These are phyloP conservation scores for Ballota nigra DNA, from an alignment of 257 asterid species.

Conservation along the genomic window DNA sequence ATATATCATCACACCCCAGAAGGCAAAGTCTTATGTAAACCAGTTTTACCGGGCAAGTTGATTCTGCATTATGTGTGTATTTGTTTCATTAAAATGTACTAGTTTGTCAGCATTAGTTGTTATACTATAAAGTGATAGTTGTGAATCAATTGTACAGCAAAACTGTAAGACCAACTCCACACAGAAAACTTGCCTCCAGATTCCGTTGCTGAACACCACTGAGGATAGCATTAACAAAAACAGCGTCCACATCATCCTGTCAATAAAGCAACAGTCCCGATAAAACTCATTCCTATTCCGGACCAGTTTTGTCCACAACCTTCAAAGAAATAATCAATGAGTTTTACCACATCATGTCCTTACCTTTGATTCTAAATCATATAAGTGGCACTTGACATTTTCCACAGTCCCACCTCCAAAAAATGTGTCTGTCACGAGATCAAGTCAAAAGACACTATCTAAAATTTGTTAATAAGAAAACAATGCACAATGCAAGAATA, in stretches of 20 bases:
- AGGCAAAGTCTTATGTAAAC: neutral
- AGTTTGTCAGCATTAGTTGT: too few species aligned
- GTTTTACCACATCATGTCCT: slow-evolving; percentile 16
- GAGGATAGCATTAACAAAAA: slow-evolving; percentile 87
- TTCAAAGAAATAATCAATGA: neutral
- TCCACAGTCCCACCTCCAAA: slow-evolving; percentile 87
- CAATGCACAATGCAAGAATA: slow-evolving; percentile 11
- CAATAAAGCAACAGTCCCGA: slow-evolving; percentile 1
- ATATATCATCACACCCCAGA: neutral
- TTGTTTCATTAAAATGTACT: too few species aligned
- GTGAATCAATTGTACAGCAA: too few species aligned
- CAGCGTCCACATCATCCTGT: slow-evolving; percentile 79
- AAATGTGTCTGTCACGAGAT: slow-evolving; percentile 62
- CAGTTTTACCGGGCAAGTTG: too few species aligned
- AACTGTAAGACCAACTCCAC: neutral
- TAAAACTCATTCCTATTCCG: neutral
- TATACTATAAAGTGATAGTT: too few species aligned
- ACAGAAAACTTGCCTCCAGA: slow-evolving; percentile 63
- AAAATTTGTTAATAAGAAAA: neutral
- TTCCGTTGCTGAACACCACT: slow-evolving; percentile 86
- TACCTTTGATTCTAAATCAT: slow-evolving; percentile 74
- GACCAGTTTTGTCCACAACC: neutral
- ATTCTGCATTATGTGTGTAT: too few species aligned
- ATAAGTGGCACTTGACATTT: slow-evolving; percentile 65
- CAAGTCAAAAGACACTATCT: slow-evolving; percentile 4